A percentile compares a stretch with the other conserved stretches of the same genome.
Conservation (phyloP, 1,284 basidiomycete genomes). For the Irpex lacteus region DNA sequence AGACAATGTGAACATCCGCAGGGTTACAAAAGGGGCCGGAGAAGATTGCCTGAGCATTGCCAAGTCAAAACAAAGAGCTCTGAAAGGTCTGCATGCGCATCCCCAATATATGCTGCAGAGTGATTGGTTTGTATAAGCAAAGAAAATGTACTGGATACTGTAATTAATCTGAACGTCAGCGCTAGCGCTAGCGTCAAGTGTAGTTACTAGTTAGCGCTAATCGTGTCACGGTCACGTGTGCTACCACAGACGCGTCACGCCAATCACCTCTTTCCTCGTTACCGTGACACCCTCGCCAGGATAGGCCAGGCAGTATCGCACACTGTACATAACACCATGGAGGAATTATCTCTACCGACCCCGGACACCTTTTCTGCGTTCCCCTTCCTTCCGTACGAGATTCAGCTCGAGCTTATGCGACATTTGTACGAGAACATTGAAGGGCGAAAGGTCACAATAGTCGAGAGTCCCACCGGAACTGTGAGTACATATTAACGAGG, state of each 20-base stretch:
- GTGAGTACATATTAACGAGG: conserved; percentile 34
- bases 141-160: too few species aligned
- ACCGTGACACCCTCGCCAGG: not conserved
- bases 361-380: conserved; percentile 72
- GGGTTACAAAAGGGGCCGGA: not conserved
- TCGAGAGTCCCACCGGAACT: conserved; percentile 87
- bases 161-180: too few species aligned
- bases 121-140: too few species aligned
- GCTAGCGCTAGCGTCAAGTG: too few species aligned
- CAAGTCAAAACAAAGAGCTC: too few species aligned
- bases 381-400: conserved; percentile 84
- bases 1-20: not conserved
- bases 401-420: conserved; percentile 88
- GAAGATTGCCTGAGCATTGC: not conserved
- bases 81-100: too few species aligned
- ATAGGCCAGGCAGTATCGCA: not conserved
- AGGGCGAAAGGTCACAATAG: conserved; percentile 68
- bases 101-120: too few species aligned
- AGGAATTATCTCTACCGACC: conserved; percentile 50
- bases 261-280: not conserved
- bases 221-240: too few species aligned
- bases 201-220: too few species aligned
- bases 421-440: conserved; percentile 86
- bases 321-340: not conserved
- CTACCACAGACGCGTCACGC: too few species aligned